Percentiles rank a stretch among this genome's conserved stretches.
phyloP scores from a whole-genome alignment of 2,329 filamentous ascomycete genomes.

The Fusarium piperis region DNA sequence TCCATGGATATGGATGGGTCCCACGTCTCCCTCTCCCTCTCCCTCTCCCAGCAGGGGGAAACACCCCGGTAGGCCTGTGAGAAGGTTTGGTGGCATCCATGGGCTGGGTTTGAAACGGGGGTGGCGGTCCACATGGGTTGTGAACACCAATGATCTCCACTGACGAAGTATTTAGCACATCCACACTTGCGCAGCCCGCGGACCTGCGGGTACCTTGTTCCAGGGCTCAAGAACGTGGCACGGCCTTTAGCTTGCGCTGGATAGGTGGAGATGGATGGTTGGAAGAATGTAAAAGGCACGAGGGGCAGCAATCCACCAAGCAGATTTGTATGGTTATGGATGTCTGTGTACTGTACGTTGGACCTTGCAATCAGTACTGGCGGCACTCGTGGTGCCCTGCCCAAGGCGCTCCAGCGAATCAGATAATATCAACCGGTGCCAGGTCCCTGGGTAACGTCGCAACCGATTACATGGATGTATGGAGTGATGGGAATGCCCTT shows the following conservation, averaged over 20 bases:
- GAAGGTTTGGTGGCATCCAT: not conserved
- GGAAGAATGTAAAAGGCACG: not conserved
- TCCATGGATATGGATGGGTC: not conserved
- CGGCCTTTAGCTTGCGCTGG: constrained; percentile 2
- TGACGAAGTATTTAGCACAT: not conserved
- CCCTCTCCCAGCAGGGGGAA: not conserved
- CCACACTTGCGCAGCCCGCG: not conserved
- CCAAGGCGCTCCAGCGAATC: constrained; percentile 3
- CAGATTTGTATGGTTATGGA: not conserved
- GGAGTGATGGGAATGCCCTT: not conserved
- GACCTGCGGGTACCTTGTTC: not conserved
- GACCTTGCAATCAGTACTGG: not conserved
- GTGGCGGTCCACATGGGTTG: not conserved
- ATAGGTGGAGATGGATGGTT: not conserved
- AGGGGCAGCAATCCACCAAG: not conserved
- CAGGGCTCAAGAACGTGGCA: constrained; percentile 1
- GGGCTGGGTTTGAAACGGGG: not conserved
- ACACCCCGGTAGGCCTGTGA: not conserved
- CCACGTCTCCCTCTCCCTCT: not conserved
- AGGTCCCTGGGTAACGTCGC: constrained; percentile 13
- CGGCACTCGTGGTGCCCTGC: not conserved
- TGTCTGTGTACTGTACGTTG: not conserved
- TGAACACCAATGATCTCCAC: not conserved
- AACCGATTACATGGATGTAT: not conserved
- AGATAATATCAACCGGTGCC: constrained; percentile 13